Conservation (phyloP, 129 eudicot genomes). For the Escallonia rubra region DNA sequence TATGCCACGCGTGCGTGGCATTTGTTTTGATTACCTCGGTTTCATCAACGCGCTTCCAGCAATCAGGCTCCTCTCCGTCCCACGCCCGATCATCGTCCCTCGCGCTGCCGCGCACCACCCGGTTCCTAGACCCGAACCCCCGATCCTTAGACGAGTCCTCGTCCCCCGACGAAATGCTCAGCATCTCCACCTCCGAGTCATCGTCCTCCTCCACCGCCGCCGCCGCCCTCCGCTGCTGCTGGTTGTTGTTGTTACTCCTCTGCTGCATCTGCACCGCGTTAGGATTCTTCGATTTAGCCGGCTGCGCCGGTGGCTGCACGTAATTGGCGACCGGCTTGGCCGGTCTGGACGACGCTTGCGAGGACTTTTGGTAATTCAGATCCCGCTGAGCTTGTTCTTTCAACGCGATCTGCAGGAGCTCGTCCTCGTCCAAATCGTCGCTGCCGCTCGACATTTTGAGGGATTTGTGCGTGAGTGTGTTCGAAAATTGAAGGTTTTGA, state of each 20-base stretch:
- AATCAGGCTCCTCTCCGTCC: slow-evolving; percentile 87
- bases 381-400: slow-evolving; percentile 78
- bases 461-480: neutral
- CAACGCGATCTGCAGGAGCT: slow-evolving; percentile 87
- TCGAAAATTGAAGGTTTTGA: slow-evolving; percentile 1
- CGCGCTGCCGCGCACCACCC: slow-evolving; percentile 27
- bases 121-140: slow-evolving; percentile 31
- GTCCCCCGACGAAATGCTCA: slow-evolving; percentile 93
- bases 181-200: slow-evolving; percentile 93
- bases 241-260: neutral
- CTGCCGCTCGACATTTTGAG: slow-evolving; percentile 68
- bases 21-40: slow-evolving; percentile 49
- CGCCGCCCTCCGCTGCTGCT: slow-evolving; percentile 21
- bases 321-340: slow-evolving; percentile 68
- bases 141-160: slow-evolving; percentile 62
- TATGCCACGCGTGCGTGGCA: neutral
- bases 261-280: slow-evolving; percentile 18
- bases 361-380: slow-evolving; percentile 54
- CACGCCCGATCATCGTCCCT: slow-evolving; percentile 59
- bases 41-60: slow-evolving; percentile 93
- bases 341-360: slow-evolving; percentile 30
- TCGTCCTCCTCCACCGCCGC: slow-evolving; percentile 68
- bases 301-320: slow-evolving; percentile 69
- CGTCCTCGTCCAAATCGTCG: slow-evolving; percentile 73
- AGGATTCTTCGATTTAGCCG: slow-evolving; percentile 22